Conservation (phyloP, 768 basidiomycete genomes). For the Boletus vermiculosoides region DNA sequence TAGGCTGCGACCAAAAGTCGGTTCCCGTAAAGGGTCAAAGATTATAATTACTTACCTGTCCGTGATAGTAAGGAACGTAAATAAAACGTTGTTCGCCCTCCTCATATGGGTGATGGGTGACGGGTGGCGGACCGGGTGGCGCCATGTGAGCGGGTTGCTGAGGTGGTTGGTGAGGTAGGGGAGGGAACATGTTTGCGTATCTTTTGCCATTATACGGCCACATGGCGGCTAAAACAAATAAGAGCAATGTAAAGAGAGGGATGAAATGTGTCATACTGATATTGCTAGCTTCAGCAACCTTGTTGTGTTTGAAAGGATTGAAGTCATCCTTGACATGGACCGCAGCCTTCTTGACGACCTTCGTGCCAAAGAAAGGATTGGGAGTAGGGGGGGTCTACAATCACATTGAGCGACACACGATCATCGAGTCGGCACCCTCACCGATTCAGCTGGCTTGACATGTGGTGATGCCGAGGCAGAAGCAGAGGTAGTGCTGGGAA, state of each 20-base stretch:
- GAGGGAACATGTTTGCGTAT: constrained; percentile 75
- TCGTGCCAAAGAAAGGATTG: constrained; percentile 90
- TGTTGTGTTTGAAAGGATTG: constrained; percentile 90
- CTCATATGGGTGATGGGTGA: constrained; percentile 76
- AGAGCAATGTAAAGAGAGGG: background rate
- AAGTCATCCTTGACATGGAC: constrained; percentile 96
- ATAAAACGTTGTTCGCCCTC: constrained; percentile 73
- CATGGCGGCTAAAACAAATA: constrained; percentile 48
- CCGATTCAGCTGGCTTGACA: constrained; percentile 54
- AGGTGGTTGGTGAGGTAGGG: constrained; percentile 54
- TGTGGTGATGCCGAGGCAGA: constrained; percentile 62
- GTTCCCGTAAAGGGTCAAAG: background rate
- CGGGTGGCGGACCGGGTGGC: constrained; percentile 64
- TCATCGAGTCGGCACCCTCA: constrained; percentile 26
- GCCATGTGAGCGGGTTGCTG: constrained; percentile 66
- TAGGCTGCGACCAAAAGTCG: constrained; percentile 46
- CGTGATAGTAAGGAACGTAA: constrained; percentile 81
- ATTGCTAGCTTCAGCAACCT: constrained; percentile 70
- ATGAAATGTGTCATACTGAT: constrained; percentile 55
- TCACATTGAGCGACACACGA: constrained; percentile 9
- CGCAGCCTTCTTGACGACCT: constrained; percentile 68
- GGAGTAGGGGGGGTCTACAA: constrained; percentile 47
- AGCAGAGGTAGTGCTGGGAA: constrained; percentile 39
- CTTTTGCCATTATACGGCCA: constrained; percentile 94
- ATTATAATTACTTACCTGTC: constrained; percentile 48